Conservation (phyloP, 2,329 filamentous ascomycete species). For the Zarea fungicola region DNA sequence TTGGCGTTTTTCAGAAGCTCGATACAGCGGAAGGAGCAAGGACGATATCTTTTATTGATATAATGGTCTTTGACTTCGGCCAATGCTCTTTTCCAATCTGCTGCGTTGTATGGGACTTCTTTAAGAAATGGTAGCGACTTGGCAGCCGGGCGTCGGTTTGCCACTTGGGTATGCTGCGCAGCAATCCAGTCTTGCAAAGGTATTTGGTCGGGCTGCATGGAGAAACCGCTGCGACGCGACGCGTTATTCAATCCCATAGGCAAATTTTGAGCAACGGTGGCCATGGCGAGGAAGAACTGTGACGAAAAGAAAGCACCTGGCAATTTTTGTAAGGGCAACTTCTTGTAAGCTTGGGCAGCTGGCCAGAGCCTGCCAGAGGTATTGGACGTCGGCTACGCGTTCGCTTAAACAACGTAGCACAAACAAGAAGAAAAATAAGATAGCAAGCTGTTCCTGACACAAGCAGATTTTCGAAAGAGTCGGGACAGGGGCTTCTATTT, state of each 20-base stretch:
- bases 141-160: conserved; percentile 16
- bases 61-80: conserved; percentile 51
- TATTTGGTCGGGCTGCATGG: neutral
- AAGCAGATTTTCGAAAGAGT: neutral
- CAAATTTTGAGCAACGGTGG: neutral
- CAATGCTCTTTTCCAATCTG: conserved; percentile 48
- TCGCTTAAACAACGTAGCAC: neutral
- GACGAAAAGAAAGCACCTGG: neutral
- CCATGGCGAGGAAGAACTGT: neutral
- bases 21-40: conserved; percentile 47
- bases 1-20: conserved; percentile 47
- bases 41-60: conserved; percentile 43
- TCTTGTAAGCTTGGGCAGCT: conserved; percentile 7
- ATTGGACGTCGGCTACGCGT: neutral
- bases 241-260: neutral
- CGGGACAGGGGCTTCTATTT: neutral
- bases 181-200: conserved; percentile 11
- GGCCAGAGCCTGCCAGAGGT: neutral
- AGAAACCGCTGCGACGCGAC: neutral
- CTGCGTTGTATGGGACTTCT: conserved; percentile 37
- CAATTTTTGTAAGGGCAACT: neutral
- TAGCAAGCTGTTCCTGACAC: neutral
- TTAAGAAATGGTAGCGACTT: conserved; percentile 17
- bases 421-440: neutral
- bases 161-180: conserved; percentile 1